Conservation (phyloP, 2,329 filamentous ascomycete species). For the Tolypocladium endophyticum region DNA sequence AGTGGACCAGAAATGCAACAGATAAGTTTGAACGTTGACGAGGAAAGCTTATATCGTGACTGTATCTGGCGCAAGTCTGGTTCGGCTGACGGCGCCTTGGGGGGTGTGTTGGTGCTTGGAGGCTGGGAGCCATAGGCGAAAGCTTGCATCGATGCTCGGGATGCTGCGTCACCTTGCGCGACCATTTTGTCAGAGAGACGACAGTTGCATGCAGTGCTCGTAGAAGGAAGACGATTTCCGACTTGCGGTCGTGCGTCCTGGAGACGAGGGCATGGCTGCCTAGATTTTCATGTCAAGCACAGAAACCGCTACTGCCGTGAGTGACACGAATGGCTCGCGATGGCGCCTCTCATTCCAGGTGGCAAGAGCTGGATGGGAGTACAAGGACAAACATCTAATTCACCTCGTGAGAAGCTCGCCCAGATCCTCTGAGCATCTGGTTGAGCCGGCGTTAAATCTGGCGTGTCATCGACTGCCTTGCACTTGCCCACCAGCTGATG, state of each 20-base stretch:
- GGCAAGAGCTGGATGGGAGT: not conserved
- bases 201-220: too few species aligned
- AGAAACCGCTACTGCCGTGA: not conserved
- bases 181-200: not conserved
- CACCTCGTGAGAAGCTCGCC: not conserved
- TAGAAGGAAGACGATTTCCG: not conserved
- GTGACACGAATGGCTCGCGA: not conserved
- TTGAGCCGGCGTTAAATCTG: too few species aligned
- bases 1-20: constrained; percentile 14
- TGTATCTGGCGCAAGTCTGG: constrained; percentile 16
- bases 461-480: too few species aligned
- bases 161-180: not conserved
- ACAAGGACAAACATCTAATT: too few species aligned
- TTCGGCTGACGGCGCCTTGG: not conserved
- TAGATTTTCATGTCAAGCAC: not conserved
- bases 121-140: not conserved
- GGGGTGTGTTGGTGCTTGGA: not conserved
- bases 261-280: not conserved
- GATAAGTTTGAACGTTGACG: constrained; percentile 19
- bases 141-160: not conserved
- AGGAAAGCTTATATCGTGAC: constrained; percentile 21
- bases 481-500: too few species aligned
- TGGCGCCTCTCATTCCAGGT: not conserved
- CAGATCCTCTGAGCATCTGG: not conserved
- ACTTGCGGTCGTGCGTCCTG: not conserved